A percentile compares a stretch with the other conserved stretches of the same genome.
phyloP scores from a whole-genome alignment of 1,284 basidiomycete species.

The Rhodotorula mucilaginosa region DNA sequence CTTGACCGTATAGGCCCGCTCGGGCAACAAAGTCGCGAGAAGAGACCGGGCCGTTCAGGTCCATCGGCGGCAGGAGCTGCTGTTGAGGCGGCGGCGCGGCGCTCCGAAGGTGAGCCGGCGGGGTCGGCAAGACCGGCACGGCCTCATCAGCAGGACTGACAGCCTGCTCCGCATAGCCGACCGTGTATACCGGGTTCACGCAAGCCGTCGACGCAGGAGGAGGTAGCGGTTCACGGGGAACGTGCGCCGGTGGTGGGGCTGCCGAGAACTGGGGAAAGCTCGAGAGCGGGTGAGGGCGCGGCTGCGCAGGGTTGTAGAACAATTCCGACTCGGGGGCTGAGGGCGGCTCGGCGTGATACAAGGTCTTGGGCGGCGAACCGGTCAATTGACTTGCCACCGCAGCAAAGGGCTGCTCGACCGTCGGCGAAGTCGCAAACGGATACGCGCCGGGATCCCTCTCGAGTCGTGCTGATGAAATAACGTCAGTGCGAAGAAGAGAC shows the following conservation, averaged over 20 bases:
- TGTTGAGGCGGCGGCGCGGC: not conserved
- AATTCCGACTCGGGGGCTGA: no score
- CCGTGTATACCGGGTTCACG: not conserved
- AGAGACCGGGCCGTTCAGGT: not conserved
- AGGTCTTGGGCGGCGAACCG: not conserved
- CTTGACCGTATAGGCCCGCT: not conserved
- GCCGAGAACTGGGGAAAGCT: no score
- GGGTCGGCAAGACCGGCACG: not conserved
- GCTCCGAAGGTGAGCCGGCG: not conserved
- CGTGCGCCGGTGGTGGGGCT: no score
- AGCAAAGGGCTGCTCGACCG: not conserved
- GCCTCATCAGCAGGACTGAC: not conserved
- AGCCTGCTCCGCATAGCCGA: no score
- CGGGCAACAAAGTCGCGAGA: not conserved
- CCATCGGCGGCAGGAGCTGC: not conserved
- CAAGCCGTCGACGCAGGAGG: not conserved
- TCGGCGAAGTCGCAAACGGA: conserved; percentile 5
- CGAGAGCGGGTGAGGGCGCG: no score
- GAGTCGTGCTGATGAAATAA: not conserved
- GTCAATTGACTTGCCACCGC: not conserved
- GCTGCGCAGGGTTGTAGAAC: no score
- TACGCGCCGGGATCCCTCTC: not conserved
- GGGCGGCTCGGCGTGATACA: no score
- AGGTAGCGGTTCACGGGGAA: not conserved
- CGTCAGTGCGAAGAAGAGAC: not conserved